phyloP scores from a whole-genome alignment of 2,329 filamentous ascomycete genomes.

The Diaporthe aspalathi region DNA sequence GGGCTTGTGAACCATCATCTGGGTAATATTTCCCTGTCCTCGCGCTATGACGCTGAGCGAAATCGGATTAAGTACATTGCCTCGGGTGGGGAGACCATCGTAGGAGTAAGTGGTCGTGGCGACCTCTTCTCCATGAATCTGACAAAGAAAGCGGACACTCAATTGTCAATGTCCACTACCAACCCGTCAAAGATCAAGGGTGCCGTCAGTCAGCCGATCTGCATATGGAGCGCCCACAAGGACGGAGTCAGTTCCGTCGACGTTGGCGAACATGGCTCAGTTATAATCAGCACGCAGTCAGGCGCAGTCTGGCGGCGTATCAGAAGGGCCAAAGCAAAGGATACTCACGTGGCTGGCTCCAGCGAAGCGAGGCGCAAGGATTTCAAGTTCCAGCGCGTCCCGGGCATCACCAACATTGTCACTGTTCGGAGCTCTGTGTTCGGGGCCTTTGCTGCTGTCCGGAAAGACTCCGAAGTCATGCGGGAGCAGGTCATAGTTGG shows the following conservation, averaged over 20 bases:
- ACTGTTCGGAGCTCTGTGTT: conserved; percentile 89
- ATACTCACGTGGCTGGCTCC: conserved; percentile 60
- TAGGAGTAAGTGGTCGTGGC: conserved; percentile 83
- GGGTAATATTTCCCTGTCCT: conserved; percentile 69
- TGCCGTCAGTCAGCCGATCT: conserved; percentile 80
- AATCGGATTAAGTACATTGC: conserved; percentile 81
- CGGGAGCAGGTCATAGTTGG: conserved; percentile 75
- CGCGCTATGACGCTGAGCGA: conserved; percentile 71
- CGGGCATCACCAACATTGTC: conserved; percentile 85
- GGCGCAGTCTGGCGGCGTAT: conserved; percentile 94
- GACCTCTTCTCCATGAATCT: conserved; percentile 90
- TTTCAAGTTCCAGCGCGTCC: conserved; percentile 94
- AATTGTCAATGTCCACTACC: conserved; percentile 79
- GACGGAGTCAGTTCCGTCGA: conserved; percentile 87
- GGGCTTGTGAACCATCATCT: conserved; percentile 75
- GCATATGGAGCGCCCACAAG: conserved; percentile 91
- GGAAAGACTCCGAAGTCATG: conserved; percentile 86
- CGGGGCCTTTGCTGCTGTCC: conserved; percentile 88
- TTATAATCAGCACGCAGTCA: conserved; percentile 92
- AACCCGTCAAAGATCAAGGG: conserved; percentile 92
- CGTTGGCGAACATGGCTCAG: conserved; percentile 91
- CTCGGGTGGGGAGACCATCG: conserved; percentile 90
- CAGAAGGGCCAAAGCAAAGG: conserved; percentile 83
- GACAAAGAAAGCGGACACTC: conserved; percentile 73
- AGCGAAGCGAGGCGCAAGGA: conserved; percentile 78